These are phyloP conservation scores for Scleroderma citrinum DNA, from an alignment of 768 basidiomycete species.

Conservation along the genomic window DNA sequence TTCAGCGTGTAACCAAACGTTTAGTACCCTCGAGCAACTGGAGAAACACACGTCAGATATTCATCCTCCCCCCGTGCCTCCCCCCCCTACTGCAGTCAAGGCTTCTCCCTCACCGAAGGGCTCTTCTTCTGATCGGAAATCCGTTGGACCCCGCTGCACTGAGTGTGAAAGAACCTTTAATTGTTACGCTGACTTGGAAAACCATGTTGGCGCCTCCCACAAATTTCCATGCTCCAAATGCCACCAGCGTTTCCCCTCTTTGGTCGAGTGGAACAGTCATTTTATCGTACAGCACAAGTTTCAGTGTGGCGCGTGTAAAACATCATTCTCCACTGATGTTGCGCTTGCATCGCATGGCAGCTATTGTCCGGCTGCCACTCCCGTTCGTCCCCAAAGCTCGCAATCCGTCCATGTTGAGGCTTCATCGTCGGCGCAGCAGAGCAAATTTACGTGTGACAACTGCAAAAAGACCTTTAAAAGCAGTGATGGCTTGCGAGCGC, in stretches of 20 bases:
- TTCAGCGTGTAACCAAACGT: conserved; percentile 3
- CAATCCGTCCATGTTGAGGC: conserved; percentile 10
- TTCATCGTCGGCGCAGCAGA: neutral
- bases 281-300: conserved; percentile 16
- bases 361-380: conserved; percentile 9
- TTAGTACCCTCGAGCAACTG: conserved; percentile 1
- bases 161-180: conserved; percentile 16
- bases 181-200: conserved; percentile 14
- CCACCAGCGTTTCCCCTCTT: conserved; percentile 13
- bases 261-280: conserved; percentile 24
- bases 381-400: conserved; percentile 12
- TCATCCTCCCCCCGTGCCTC: neutral
- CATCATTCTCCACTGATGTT: conserved; percentile 3
- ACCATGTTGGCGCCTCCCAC: conserved; percentile 14
- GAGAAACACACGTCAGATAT: conserved; percentile 1
- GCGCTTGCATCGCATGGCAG: conserved; percentile 6
- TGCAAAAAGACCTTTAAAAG: conserved; percentile 20
- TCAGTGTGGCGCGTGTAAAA: conserved; percentile 5
- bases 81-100: neutral
- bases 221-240: conserved; percentile 23
- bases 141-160: conserved; percentile 10
- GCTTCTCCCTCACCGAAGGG: neutral
- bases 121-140: conserved; percentile 2
- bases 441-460: conserved; percentile 13
- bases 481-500: conserved; percentile 18